These are phyloP conservation scores for Davidsoniella eucalypti DNA, from an alignment of 2,329 filamentous ascomycete species.

Conservation along the genomic window DNA sequence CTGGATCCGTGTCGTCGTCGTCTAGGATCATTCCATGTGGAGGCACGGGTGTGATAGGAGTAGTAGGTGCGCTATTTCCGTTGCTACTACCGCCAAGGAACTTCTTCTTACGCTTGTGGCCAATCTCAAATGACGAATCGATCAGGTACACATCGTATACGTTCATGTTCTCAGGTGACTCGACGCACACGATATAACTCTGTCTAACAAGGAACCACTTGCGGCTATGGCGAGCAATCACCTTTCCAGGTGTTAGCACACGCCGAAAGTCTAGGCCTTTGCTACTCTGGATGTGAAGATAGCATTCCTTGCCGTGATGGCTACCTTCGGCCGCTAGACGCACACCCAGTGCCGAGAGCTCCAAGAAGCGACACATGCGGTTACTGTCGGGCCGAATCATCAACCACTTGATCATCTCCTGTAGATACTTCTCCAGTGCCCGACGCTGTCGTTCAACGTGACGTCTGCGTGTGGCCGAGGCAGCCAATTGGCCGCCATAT, in stretches of 20 bases:
- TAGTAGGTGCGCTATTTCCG: constrained; percentile 6
- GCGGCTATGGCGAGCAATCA: constrained; percentile 68
- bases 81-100: constrained; percentile 19
- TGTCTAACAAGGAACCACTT: constrained; percentile 98
- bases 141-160: constrained; percentile 98
- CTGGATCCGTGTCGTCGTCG: constrained; percentile 11
- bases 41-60: constrained; percentile 6
- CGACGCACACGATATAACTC: constrained; percentile 95
- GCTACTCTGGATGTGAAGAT: constrained; percentile 76
- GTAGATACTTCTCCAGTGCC: constrained; percentile 76
- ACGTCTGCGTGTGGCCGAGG: constrained; percentile 33
- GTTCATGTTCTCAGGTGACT: constrained; percentile 95
- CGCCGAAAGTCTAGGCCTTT: constrained; percentile 78
- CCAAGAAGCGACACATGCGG: constrained; percentile 84
- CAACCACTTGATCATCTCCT: constrained; percentile 87
- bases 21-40: neutral
- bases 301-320: constrained; percentile 95
- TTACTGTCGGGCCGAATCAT: constrained; percentile 96
- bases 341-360: constrained; percentile 85
- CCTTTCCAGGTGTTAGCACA: constrained; percentile 59
- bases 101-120: constrained; percentile 56
- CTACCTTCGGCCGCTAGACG: constrained; percentile 87
- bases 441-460: constrained; percentile 73
- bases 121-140: constrained; percentile 70
- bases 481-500: constrained; percentile 33